A percentile compares a stretch with the other conserved stretches of the same genome.
Evolutionary conservation across 1,284 basidiomycete species (phyloP).

Genomic region (Paramarasmius palmivorus): DNA sequence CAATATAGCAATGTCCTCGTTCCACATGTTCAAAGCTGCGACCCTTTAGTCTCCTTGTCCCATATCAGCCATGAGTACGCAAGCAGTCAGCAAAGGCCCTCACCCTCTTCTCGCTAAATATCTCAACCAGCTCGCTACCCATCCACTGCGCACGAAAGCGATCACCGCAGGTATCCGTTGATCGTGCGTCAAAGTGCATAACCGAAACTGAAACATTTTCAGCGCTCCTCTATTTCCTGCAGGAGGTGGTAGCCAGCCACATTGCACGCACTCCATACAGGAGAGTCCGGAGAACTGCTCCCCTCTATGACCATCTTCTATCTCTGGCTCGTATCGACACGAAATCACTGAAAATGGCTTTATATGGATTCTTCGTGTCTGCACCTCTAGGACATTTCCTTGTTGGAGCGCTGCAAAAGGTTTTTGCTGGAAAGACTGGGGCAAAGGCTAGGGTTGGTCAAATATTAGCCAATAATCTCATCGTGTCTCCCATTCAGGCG

Average conservation of each 20-base stretch:
- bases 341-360: slow-evolving; percentile 78
- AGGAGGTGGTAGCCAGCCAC: slow-evolving; percentile 79
- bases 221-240: slow-evolving; percentile 74
- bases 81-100: slow-evolving; percentile 30
- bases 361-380: slow-evolving; percentile 85
- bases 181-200: slow-evolving; percentile 2
- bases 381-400: slow-evolving; percentile 82
- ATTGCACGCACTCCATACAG: slow-evolving; percentile 58
- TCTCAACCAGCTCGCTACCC: slow-evolving; percentile 56
- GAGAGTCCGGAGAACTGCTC: slow-evolving; percentile 53
- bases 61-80: slow-evolving; percentile 24
- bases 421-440: slow-evolving; percentile 77
- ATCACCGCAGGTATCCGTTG: slow-evolving; percentile 56
- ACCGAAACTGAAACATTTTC: slow-evolving; percentile 5
- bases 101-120: slow-evolving; percentile 66
- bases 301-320: slow-evolving; percentile 51
- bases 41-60: no score
- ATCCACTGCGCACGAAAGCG: slow-evolving; percentile 77
- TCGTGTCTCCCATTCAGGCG: slow-evolving; percentile 79
- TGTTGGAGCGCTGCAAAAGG: slow-evolving; percentile 69
- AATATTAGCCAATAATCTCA: slow-evolving; percentile 77
- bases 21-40: no score
- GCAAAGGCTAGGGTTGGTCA: slow-evolving; percentile 68
- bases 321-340: slow-evolving; percentile 57
- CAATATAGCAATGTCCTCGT: no score